Evolutionary conservation across 2,329 filamentous ascomycete genomes (phyloP).

Genomic region (Claviceps arundinis): DNA sequence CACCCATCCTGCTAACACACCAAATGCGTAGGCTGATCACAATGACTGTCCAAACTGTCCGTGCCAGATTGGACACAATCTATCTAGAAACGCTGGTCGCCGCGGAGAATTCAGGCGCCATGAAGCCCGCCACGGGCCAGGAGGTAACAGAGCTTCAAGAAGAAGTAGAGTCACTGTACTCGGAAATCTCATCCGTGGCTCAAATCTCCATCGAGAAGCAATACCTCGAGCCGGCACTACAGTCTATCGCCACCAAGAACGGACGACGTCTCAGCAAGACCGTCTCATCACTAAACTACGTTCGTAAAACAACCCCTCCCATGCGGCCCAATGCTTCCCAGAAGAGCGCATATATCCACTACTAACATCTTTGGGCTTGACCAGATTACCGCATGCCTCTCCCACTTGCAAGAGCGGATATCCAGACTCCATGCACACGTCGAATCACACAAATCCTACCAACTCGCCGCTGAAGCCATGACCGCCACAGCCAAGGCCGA

Average conservation of each 20-base stretch:
- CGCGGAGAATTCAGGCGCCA: conserved; percentile 16
- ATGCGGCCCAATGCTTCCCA: too few species aligned
- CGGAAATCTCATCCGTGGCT: conserved; percentile 55
- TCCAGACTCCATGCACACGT: conserved; percentile 27
- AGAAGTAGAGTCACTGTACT: conserved; percentile 55
- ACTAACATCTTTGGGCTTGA: conserved; percentile 10
- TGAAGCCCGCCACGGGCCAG: conserved; percentile 16
- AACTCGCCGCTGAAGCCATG: conserved; percentile 24
- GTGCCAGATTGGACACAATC: conserved; percentile 40
- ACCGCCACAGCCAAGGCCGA: conserved; percentile 31
- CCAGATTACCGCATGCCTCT: conserved; percentile 39
- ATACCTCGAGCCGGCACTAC: conserved; percentile 46
- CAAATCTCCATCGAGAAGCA: conserved; percentile 60
- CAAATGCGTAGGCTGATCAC: conserved; percentile 41
- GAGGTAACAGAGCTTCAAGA: conserved; percentile 41
- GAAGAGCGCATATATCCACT: too few species aligned
- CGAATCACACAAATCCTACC: conserved; percentile 33
- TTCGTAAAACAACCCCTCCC: conserved; percentile 11
- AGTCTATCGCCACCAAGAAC: conserved; percentile 28
- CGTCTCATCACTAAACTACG: conserved; percentile 36
- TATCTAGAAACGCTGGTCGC: conserved; percentile 34
- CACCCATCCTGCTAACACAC: background rate
- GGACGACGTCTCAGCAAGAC: conserved; percentile 31
- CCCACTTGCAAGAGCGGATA: conserved; percentile 36
- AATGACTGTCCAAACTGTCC: conserved; percentile 39